These are phyloP conservation scores for Geotrichum histeridarum DNA, from an alignment of 1,139 yeast genomes.

Conservation along the genomic window DNA sequence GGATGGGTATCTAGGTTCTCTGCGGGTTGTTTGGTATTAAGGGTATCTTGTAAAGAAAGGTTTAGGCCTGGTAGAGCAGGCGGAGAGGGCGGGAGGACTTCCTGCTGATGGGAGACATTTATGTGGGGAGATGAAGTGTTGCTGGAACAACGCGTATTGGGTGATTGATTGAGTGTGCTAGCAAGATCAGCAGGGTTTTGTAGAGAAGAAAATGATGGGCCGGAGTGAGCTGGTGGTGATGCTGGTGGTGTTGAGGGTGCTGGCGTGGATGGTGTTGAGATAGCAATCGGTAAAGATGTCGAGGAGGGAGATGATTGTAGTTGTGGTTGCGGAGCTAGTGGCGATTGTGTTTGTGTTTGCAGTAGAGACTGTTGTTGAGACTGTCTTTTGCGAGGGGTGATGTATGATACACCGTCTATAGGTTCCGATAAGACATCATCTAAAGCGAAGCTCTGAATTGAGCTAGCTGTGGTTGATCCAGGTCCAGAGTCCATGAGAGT, in stretches of 20 bases:
- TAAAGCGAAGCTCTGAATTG: constrained; percentile 2
- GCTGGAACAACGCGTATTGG: neutral
- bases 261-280: constrained; percentile 16
- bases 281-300: constrained; percentile 3
- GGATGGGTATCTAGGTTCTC: constrained; percentile 9
- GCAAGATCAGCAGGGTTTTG: neutral
- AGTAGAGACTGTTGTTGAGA: neutral
- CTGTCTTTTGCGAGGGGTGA: constrained; percentile 1
- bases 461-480: constrained; percentile 7
- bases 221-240: constrained; percentile 17
- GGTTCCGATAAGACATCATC: constrained; percentile 12
- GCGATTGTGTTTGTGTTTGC: neutral
- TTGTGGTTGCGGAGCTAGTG: neutral
- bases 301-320: constrained; percentile 5
- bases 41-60: neutral
- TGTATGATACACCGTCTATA: constrained; percentile 16
- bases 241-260: constrained; percentile 23
- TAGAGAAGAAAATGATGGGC: constrained; percentile 3
- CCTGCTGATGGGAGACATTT: neutral
- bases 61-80: neutral
- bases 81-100: constrained; percentile 11
- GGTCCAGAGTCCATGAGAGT: constrained; percentile 11
- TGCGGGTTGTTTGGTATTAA: constrained; percentile 1
- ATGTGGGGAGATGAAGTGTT: neutral
- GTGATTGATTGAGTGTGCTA: neutral